Base-by-base conservation (phyloP, 805 yeast genomes). In the Scheffersomyces coipomensis region DNA sequence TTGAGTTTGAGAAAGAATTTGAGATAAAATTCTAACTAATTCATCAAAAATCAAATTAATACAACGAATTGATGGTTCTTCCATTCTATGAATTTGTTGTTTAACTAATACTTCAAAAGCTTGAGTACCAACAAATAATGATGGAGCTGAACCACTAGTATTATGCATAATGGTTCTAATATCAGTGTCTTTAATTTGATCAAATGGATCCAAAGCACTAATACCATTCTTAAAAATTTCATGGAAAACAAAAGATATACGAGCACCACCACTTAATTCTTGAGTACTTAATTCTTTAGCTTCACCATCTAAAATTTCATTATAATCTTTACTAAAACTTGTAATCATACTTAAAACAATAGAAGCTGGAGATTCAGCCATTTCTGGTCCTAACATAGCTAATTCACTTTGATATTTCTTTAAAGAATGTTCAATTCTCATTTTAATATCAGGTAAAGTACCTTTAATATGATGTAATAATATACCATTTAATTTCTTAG, bases 191-290 rank as follows among this genome's bases (percentile, higher is more conserved):
- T 88, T 88, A 54, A 91, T 89, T 64, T 89, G 96, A 60, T 91
- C 97, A 62, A 88, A 93, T 36, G 99, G 99, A 63, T 91, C 98
- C 42, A 91, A 74, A 0, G 97, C 86, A 57, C 80, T 79, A 40
- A 91, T 76, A 68, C 98, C 98, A 61, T 88, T 90, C 58, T 91
- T 84, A 72, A 81, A 91, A 42, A 93, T 85, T 69, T 91, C 98
- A 62, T 91, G 98, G 73, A 91, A 93, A 15, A 91, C 98, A 71
- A 89, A 93, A 22, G 95, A 83, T 46, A 91, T 86, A 75, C 99
- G 85, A 0, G 99, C 99, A 66, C 96, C 99, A 60, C 99, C 99
- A 49, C 96, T 85, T 51, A 93, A 77, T 68, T 93, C 99, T 55
- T 83, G 79, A 8, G 90, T 81, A 7, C 95, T 81, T 48, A 93